Evolutionary conservation across 352 stramenopile species (phyloP).

Genomic region (Phytophthora hibernalis): DNA sequence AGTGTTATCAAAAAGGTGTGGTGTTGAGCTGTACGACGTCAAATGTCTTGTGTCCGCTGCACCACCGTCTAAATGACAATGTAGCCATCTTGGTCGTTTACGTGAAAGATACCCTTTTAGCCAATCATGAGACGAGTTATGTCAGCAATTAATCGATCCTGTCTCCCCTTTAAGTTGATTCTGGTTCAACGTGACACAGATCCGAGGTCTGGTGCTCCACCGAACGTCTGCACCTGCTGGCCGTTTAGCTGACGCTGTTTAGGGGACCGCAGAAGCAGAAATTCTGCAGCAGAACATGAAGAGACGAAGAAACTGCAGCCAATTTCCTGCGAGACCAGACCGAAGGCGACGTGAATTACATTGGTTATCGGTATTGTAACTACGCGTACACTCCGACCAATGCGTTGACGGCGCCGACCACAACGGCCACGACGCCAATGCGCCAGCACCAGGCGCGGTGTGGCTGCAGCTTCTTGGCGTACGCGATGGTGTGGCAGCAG

Average conservation of each 20-base stretch:
- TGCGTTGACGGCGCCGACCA: slow-evolving; percentile 50
- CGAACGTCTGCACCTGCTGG: slow-evolving; percentile 21
- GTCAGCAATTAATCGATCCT: slow-evolving; percentile 1
- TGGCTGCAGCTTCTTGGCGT: slow-evolving; percentile 39
- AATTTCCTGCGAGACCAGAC: background rate
- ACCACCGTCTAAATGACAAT: slow-evolving; percentile 7
- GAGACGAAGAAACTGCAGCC: background rate
- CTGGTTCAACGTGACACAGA: slow-evolving; percentile 24
- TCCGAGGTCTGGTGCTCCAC: slow-evolving; percentile 6
- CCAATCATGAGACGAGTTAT: slow-evolving; percentile 25
- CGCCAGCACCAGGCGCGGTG: slow-evolving; percentile 42
- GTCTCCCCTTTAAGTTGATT: slow-evolving; percentile 22
- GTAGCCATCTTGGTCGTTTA: slow-evolving; percentile 29
- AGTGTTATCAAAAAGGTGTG: background rate
- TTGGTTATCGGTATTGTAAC: slow-evolving; percentile 8
- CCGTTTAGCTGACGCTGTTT: slow-evolving; percentile 24
- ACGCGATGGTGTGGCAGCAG: slow-evolving; percentile 44
- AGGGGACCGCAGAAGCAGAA: too few species aligned
- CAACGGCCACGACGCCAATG: slow-evolving; percentile 45
- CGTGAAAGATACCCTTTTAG: slow-evolving; percentile 22
- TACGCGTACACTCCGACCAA: slow-evolving; percentile 51
- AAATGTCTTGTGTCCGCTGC: slow-evolving; percentile 7
- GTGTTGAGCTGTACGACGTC: background rate
- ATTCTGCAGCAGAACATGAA: background rate
- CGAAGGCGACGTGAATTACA: slow-evolving; percentile 13